Evolutionary conservation across 2,329 filamentous ascomycete genomes (phyloP).

Genomic region (Cordyceps fumosorosea): DNA sequence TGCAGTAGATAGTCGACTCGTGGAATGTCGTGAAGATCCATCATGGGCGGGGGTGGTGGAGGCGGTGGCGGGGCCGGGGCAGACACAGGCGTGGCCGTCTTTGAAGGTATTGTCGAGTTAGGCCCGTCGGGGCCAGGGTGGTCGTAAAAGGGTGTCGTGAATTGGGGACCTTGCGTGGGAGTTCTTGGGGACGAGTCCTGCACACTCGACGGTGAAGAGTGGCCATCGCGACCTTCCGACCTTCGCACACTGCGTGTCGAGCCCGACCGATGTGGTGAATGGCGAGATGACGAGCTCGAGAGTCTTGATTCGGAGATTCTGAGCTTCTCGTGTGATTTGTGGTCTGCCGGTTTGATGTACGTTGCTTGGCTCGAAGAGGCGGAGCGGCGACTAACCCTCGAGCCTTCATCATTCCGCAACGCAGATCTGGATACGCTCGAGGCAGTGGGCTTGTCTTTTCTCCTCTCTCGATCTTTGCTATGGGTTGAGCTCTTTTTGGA

Average conservation of each 20-base stretch:
- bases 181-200: constrained; percentile 56
- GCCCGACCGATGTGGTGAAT: constrained; percentile 30
- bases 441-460: constrained; percentile 33
- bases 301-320: constrained; percentile 27
- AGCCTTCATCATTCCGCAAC: constrained; percentile 43
- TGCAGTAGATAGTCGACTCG: constrained; percentile 89
- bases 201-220: constrained; percentile 40
- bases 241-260: constrained; percentile 29
- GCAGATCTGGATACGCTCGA: constrained; percentile 38
- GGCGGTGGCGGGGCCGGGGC: constrained; percentile 34
- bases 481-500: constrained; percentile 17
- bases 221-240: constrained; percentile 36
- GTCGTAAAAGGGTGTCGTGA: constrained; percentile 39
- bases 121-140: constrained; percentile 34
- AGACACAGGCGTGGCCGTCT: constrained; percentile 34
- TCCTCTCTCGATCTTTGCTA: constrained; percentile 15
- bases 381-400: constrained; percentile 48
- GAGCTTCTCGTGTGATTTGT: constrained; percentile 30
- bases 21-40: constrained; percentile 64
- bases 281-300: constrained; percentile 30
- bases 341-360: constrained; percentile 35
- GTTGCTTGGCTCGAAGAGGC: constrained; percentile 53
- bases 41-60: constrained; percentile 59
- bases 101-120: constrained; percentile 24
- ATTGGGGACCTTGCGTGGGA: constrained; percentile 48